phyloP scores from a whole-genome alignment of 2,329 filamentous ascomycete species.

The Alternaria incomplexa region DNA sequence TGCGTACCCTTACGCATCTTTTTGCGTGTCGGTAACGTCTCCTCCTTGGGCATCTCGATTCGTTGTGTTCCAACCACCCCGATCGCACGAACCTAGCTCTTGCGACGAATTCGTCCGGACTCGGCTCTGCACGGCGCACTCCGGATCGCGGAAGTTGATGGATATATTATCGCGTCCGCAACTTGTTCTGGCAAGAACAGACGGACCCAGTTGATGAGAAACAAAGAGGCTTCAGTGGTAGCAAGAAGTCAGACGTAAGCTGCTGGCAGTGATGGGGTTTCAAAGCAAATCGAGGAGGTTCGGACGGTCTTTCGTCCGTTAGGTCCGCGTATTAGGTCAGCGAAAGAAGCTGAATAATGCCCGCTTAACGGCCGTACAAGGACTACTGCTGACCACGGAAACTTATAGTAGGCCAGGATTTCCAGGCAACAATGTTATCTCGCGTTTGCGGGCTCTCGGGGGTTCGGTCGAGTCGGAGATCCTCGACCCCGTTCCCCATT shows the following conservation, averaged over 20 bases:
- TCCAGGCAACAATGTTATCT: conserved; percentile 17
- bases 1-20: conserved; percentile 55
- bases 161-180: conserved; percentile 10
- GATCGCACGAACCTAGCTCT: conserved; percentile 7
- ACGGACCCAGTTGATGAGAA: neutral
- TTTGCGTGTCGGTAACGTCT: conserved; percentile 43
- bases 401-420: conserved; percentile 14
- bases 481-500: conserved; percentile 6
- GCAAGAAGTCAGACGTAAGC: conserved; percentile 11
- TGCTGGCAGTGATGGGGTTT: conserved; percentile 2
- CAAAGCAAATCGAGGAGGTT: conserved; percentile 4
- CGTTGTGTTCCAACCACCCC: conserved; percentile 10
- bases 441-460: neutral
- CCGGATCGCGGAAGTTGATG: conserved; percentile 2
- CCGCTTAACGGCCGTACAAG: conserved; percentile 1
- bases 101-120: conserved; percentile 29
- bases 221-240: neutral
- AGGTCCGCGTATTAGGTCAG: conserved; percentile 19
- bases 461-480: neutral
- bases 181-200: neutral
- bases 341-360: conserved; percentile 16
- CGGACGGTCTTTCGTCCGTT: conserved; percentile 22
- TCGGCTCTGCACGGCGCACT: conserved; percentile 6
- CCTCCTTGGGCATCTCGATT: conserved; percentile 46
- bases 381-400: conserved; percentile 15